Evolutionary conservation across 371 early-diverging fungal genomes (phyloP).

Genomic region (Nematocida ausubeli): DNA sequence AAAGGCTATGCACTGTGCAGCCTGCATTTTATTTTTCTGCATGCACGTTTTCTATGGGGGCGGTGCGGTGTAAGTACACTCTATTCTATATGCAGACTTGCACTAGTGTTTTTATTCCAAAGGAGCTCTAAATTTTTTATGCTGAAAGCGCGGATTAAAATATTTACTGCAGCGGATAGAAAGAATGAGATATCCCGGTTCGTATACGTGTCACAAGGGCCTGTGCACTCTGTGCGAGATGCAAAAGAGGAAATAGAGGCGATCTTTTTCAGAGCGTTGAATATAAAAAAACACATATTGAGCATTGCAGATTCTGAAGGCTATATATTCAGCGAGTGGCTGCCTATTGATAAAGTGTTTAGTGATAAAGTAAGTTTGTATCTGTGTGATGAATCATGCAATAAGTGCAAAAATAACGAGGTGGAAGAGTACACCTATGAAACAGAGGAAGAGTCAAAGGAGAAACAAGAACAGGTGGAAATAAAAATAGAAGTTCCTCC

Average conservation of each 20-base stretch:
- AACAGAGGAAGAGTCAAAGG: slow-evolving; percentile 11
- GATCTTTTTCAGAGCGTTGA: background rate
- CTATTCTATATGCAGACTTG: too few relatives aligned
- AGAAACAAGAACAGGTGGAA: background rate
- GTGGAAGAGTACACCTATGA: slow-evolving; percentile 1
- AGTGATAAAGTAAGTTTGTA: background rate
- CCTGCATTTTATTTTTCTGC: too few relatives aligned
- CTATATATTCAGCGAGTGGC: slow-evolving; percentile 8
- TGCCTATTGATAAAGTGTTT: background rate
- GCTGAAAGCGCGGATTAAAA: slow-evolving; percentile 16
- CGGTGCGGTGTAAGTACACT: too few relatives aligned
- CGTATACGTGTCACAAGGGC: background rate
- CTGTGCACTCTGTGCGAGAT: background rate
- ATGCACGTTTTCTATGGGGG: too few relatives aligned
- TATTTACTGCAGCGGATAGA: slow-evolving; percentile 5
- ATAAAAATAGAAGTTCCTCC: background rate
- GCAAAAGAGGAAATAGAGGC: background rate
- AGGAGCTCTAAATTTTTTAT: slow-evolving; percentile 24
- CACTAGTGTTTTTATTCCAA: too few relatives aligned
- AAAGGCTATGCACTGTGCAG: too few relatives aligned
- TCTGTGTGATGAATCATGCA: background rate
- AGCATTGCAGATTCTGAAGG: slow-evolving; percentile 3
- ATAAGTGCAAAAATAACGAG: slow-evolving; percentile 8
- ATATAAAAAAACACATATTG: slow-evolving; percentile 10
- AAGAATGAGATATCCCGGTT: background rate